A percentile compares a stretch with the other conserved stretches of the same genome.
These are phyloP conservation scores for Kokia cookei DNA, from an alignment of 441 rosid species.

Conservation along the genomic window DNA sequence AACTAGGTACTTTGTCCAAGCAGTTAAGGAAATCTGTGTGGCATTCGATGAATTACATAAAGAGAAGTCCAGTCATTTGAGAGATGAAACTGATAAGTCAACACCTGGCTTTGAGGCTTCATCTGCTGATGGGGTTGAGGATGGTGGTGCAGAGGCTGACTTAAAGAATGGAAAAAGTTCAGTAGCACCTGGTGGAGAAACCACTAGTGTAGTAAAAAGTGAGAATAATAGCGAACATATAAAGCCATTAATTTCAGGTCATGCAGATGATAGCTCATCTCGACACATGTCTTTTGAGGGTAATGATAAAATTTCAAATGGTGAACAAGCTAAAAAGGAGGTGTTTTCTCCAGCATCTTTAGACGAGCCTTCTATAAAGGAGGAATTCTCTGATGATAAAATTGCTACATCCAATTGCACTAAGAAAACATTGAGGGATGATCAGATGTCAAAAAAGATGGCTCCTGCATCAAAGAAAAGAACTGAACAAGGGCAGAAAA, in stretches of 20 bases:
- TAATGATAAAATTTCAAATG: slow-evolving; percentile 26
- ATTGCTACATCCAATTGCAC: slow-evolving; percentile 21
- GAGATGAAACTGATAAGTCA: slow-evolving; percentile 37
- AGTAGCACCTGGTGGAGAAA: slow-evolving; percentile 26
- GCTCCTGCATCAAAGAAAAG: slow-evolving; percentile 30
- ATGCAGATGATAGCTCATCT: slow-evolving; percentile 30
- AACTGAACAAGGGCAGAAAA: slow-evolving; percentile 27
- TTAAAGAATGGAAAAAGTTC: slow-evolving; percentile 29
- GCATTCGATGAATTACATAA: slow-evolving; percentile 70
- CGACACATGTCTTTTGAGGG: slow-evolving; percentile 34
- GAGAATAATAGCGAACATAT: slow-evolving; percentile 43
- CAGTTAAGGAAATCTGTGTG: slow-evolving; percentile 74
- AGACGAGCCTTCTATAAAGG: slow-evolving; percentile 29
- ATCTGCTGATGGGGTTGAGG: slow-evolving; percentile 41
- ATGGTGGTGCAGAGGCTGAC: slow-evolving; percentile 36
- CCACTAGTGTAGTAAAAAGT: slow-evolving; percentile 28
- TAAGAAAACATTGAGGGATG: slow-evolving; percentile 30
- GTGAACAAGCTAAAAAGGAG: slow-evolving; percentile 31
- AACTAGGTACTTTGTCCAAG: slow-evolving; percentile 75
- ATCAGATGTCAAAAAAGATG: slow-evolving; percentile 39
- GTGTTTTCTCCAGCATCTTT: slow-evolving; percentile 20
- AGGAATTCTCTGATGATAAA: slow-evolving; percentile 35
- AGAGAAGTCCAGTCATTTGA: slow-evolving; percentile 38
- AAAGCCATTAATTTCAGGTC: slow-evolving; percentile 40
- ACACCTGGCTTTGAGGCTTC: slow-evolving; percentile 34